Conservation (phyloP, 208 protist species). For the Porcisia hertigi region DNA sequence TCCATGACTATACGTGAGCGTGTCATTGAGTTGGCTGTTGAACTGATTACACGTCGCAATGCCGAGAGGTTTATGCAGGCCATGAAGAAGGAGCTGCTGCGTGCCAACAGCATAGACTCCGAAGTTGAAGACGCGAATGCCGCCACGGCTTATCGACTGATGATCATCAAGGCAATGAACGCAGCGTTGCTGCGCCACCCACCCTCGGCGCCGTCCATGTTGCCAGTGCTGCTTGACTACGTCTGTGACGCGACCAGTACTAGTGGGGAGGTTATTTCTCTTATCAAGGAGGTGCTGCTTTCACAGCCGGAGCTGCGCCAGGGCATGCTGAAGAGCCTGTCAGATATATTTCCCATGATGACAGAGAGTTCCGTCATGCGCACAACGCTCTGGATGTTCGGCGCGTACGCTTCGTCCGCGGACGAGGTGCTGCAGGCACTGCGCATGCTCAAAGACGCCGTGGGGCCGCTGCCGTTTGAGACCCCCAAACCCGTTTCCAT, state of each 20-base stretch:
- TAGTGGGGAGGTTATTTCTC: constrained; percentile 91
- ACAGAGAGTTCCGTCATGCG: constrained; percentile 69
- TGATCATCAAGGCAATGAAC: constrained; percentile 95
- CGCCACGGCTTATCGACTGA: constrained; percentile 48
- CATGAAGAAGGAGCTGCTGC: constrained; percentile 95
- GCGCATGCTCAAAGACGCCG: constrained; percentile 36
- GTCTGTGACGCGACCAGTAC: constrained; percentile 76
- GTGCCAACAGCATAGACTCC: constrained; percentile 42
- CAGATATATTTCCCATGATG: constrained; percentile 64
- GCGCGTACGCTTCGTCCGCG: constrained; percentile 71
- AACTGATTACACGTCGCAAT: constrained; percentile 93
- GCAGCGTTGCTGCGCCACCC: constrained; percentile 90
- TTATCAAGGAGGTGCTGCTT: constrained; percentile 95
- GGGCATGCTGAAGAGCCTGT: constrained; percentile 57
- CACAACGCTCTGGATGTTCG: constrained; percentile 94
- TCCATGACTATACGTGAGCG: constrained; percentile 95
- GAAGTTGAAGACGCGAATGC: constrained; percentile 73
- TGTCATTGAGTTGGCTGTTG: constrained; percentile 92
- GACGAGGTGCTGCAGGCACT: constrained; percentile 71
- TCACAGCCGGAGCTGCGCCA: constrained; percentile 84
- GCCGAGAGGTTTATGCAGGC: constrained; percentile 92
- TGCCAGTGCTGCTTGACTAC: constrained; percentile 96
- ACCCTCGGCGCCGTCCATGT: constrained; percentile 66
- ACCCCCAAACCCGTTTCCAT: constrained; percentile 17
- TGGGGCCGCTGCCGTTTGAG: constrained; percentile 67